Percentiles rank a stretch among this genome's conserved stretches.
phyloP scores from a whole-genome alignment of 306 rosid species.

The Cucurbita pepo region DNA sequence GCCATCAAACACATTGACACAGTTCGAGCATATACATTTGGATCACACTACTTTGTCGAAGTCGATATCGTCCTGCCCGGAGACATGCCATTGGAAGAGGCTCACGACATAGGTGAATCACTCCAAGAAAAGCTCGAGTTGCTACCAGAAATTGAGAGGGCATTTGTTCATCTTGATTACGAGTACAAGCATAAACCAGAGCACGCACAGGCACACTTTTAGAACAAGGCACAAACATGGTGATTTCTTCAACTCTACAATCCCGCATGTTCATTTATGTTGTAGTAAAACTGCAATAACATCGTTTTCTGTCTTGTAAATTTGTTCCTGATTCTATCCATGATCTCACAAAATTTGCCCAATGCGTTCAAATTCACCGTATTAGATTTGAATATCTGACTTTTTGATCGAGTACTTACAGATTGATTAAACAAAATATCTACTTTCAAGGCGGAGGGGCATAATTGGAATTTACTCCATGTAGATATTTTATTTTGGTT shows the following conservation, averaged over 20 bases:
- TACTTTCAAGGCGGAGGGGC: too few species aligned
- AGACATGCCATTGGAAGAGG: conserved; percentile 72
- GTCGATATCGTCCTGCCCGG: conserved; percentile 88
- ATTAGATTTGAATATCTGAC: too few species aligned
- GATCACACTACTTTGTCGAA: conserved; percentile 93
- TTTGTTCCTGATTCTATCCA: neutral
- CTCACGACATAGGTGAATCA: conserved; percentile 87
- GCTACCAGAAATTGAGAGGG: conserved; percentile 82
- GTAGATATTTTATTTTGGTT: too few species aligned
- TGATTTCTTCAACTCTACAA: neutral
- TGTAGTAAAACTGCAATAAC: neutral
- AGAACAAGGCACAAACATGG: conserved; percentile 3
- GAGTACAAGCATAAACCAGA: conserved; percentile 93
- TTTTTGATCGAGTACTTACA: too few species aligned
- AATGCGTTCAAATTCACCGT: too few species aligned
- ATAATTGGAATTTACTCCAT: too few species aligned
- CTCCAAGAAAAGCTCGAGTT: conserved; percentile 83
- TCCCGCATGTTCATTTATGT: neutral
- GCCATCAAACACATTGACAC: conserved; percentile 83
- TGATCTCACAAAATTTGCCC: too few species aligned
- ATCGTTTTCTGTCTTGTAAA: neutral
- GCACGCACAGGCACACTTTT: conserved; percentile 62
- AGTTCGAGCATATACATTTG: conserved; percentile 83
- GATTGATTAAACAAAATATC: too few species aligned
- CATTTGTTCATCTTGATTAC: conserved; percentile 90